Percentiles rank a stretch among this genome's conserved stretches.
phyloP scores from a whole-genome alignment of 805 yeast genomes.

The Citeromyces matritensis region DNA sequence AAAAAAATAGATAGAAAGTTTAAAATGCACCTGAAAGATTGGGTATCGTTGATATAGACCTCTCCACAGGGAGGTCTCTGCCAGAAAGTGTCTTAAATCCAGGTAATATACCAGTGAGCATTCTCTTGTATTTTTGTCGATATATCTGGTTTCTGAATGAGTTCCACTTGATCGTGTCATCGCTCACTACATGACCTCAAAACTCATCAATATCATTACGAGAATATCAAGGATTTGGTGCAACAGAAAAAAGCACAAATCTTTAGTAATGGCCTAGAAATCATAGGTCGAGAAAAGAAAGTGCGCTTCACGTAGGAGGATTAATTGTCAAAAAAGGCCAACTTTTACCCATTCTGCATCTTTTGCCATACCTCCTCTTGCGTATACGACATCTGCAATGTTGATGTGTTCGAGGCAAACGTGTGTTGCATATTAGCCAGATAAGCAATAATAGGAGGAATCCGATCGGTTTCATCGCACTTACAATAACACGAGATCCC shows the following conservation, averaged over 20 bases:
- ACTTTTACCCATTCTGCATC: slow-evolving; percentile 34
- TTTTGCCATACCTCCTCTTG: slow-evolving; percentile 24
- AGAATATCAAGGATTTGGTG: too few species aligned
- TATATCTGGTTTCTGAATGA: slow-evolving; percentile 2
- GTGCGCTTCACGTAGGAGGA: slow-evolving; percentile 17
- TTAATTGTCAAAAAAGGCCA: slow-evolving; percentile 31
- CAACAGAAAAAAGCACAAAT: too few species aligned
- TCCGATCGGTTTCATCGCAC: slow-evolving; percentile 28
- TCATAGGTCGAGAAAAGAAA: too few species aligned
- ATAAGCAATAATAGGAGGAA: slow-evolving; percentile 42
- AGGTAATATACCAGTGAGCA: too few species aligned
- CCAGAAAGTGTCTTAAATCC: not conserved
- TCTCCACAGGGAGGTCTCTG: not conserved
- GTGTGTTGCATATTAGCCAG: slow-evolving; percentile 26
- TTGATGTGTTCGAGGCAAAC: slow-evolving; percentile 36
- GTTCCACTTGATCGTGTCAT: not conserved
- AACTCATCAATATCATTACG: too few species aligned
- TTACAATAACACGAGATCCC: too few species aligned
- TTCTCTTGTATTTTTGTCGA: not conserved
- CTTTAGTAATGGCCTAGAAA: too few species aligned
- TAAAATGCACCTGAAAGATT: not conserved
- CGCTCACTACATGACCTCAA: not conserved
- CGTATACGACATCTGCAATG: slow-evolving; percentile 38
- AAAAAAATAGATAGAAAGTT: not conserved
- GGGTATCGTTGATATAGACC: too few species aligned